Base-by-base conservation (phyloP, 768 basidiomycete species). In the Boletus rubroflammeus region DNA sequence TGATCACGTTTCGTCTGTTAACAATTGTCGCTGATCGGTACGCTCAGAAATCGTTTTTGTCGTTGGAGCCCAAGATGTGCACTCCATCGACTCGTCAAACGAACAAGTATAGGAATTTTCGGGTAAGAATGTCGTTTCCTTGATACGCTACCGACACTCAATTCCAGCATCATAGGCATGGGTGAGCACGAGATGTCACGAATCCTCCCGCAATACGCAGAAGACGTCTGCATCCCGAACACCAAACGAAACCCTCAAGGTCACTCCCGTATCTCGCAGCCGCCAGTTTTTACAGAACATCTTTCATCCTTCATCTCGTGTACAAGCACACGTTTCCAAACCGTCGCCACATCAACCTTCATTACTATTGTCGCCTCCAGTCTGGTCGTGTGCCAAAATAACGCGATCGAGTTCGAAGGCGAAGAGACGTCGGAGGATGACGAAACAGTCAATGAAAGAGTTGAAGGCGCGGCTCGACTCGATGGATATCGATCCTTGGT, bases 301-400 rank as follows among this genome's bases (percentile, higher is more conserved):
- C 23, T 28, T 52, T 25, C 15, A 21, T 38, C 47, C 54, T 21
- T 57, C 47, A 11, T 35, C 45, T 34, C 21, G 9, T n/a, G 32
- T 51, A 10, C 54, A 13, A 48, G 23, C 23, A 7, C 50, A 41
- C 9, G 14, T 45, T 34, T 25, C 14, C 31, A 19, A 45, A 31
- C 19, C 49, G 31, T 25, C 43, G 6, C 9, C 36, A 15, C 14
- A 4, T 44, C 45, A 32, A 4, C 15, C n/a, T 44, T 54, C 38
- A 8, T 13, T 34, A 21, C 7, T 14, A 4, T 39, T 31, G 5
- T 6, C 10, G 2, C 46, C 29, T 44, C 48, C 49, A 3, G 21
- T 53, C 13, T 66, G 61, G 59, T 54, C 62, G 29, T 65, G 64
- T 51, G 59, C 55, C 13, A 55, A 58, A 44, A 66, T 64, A 53